Evolutionary conservation across 2,329 filamentous ascomycete genomes (phyloP).

Genomic region (Cylindrodendrum hubeiense): DNA sequence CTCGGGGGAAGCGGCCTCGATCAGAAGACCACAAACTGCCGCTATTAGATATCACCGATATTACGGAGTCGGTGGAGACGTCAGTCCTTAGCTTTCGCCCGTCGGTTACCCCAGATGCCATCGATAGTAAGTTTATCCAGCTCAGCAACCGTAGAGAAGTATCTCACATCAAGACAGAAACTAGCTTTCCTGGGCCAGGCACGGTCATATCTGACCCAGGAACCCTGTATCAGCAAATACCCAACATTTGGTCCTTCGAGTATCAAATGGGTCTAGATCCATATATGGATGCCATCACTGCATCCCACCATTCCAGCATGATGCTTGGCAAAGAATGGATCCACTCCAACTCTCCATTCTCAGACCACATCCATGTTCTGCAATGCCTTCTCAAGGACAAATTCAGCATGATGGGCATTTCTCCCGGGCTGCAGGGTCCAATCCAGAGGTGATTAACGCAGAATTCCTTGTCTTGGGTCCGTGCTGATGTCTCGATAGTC

Average conservation of each 20-base stretch:
- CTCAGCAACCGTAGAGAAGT: neutral
- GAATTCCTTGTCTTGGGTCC: fast-evolving
- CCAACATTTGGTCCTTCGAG: constrained; percentile 47
- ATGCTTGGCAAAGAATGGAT: constrained; percentile 42
- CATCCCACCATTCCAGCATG: constrained; percentile 35
- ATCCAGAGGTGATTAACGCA: constrained; percentile 28
- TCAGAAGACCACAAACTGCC: neutral
- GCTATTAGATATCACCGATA: neutral
- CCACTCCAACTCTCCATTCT: constrained; percentile 47
- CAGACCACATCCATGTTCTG: constrained; percentile 46
- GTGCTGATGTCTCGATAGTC: constrained; percentile 15
- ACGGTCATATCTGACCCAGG: constrained; percentile 20
- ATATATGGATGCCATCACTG: constrained; percentile 41
- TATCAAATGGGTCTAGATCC: constrained; percentile 48
- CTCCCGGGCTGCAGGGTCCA: constrained; percentile 26
- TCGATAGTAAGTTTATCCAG: neutral
- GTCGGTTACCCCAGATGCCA: neutral
- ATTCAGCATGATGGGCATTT: constrained; percentile 29
- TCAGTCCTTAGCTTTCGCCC: neutral
- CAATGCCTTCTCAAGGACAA: constrained; percentile 43
- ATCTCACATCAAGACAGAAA: neutral
- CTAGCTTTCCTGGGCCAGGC: neutral
- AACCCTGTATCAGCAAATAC: constrained; percentile 42
- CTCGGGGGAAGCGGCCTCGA: neutral
- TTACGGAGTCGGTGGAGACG: neutral